Base-by-base conservation (phyloP, 2,329 filamentous ascomycete genomes). In the Colletotrichum plurivorum region DNA sequence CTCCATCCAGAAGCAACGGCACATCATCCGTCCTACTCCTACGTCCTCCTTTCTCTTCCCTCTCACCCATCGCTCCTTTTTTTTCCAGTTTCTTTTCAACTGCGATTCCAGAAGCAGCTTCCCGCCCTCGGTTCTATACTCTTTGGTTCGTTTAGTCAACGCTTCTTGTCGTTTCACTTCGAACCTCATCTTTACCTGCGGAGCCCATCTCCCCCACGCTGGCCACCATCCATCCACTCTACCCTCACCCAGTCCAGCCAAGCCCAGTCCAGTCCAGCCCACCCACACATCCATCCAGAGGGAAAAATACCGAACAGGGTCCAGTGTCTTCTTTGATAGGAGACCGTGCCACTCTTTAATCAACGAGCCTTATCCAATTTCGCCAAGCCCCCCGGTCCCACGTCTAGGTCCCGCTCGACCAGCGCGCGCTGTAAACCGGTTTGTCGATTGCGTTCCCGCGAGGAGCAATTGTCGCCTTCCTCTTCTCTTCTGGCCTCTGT, bases 301-400 rank as follows among this genome's bases (percentile, higher is more conserved):
- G 76, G 45, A 46, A 52, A 45, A 48, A 49, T 25, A 56, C 9
- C 49, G 55, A 46, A 51, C 48, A 15, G 54, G 54, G 49, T 65
- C 76, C 48, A 15, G 54, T 48, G 49, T 65, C 76, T 74, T 80
- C 79, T 80, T 81, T 77, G 78, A 81, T 59, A 80, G 77, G 78
- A 75, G 74, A 9, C 76, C 76, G 71, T 71, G 71, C 75, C 79
- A 73, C 73, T 79, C 78, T 49, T 77, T 73, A 43, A 57, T 72
- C 57, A 64, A 48, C 56, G 20, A 66, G 49, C 39, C 55, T 66
- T 66, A 66, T 66, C 55, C 62, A 69, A 69, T 69, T 45, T 69
- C 55, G 66, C 62, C 66, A 60, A 65, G 55, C 51, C 55, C 54
- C 59, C 46, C 49, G 55, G 43, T 49, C 52, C 54, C 59, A 36